A percentile compares a stretch with the other conserved stretches of the same genome.
These are phyloP conservation scores for Didymellaceae sp. DNA, from an alignment of 2,329 filamentous ascomycete species.

Conservation along the genomic window DNA sequence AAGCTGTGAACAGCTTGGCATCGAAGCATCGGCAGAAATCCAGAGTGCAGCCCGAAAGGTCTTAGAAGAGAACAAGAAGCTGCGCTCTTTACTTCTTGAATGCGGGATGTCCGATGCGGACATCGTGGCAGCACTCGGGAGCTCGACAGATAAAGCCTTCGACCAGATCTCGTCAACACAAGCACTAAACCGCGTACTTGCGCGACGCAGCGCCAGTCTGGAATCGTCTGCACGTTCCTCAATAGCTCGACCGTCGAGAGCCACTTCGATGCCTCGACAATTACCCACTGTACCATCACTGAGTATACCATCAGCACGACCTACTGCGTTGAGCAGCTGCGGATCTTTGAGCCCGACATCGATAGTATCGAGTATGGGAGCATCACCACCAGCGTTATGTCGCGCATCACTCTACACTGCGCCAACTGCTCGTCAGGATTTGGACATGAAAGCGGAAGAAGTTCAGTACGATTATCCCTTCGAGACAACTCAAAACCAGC, in stretches of 20 bases:
- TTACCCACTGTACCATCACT: slow-evolving; percentile 30
- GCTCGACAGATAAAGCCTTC: slow-evolving; percentile 29
- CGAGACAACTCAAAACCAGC: slow-evolving; percentile 26
- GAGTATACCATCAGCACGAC: slow-evolving; percentile 29
- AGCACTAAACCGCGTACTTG: slow-evolving; percentile 41
- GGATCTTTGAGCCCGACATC: slow-evolving; percentile 42
- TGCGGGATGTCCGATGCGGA: slow-evolving; percentile 65
- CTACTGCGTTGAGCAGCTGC: slow-evolving; percentile 32
- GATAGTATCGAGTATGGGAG: slow-evolving; percentile 41
- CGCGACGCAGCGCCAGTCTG: slow-evolving; percentile 34
- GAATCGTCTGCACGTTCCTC: slow-evolving; percentile 29
- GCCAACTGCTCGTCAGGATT: slow-evolving; percentile 25
- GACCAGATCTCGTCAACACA: slow-evolving; percentile 40
- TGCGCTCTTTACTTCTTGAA: slow-evolving; percentile 65
- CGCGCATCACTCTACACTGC: slow-evolving; percentile 31
- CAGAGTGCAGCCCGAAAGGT: slow-evolving; percentile 73
- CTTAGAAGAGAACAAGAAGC: slow-evolving; percentile 70
- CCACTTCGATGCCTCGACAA: slow-evolving; percentile 24
- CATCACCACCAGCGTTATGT: slow-evolving; percentile 35
- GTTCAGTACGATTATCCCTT: slow-evolving; percentile 32
- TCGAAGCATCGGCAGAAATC: slow-evolving; percentile 73
- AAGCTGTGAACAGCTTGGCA: slow-evolving; percentile 68
- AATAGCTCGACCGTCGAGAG: slow-evolving; percentile 20
- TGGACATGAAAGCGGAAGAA: slow-evolving; percentile 37
- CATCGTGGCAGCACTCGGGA: slow-evolving; percentile 49